A percentile compares a stretch with the other conserved stretches of the same genome.
These are phyloP conservation scores for Dysphania ambrosioides DNA, from an alignment of 148 eudicot species.

Conservation along the genomic window DNA sequence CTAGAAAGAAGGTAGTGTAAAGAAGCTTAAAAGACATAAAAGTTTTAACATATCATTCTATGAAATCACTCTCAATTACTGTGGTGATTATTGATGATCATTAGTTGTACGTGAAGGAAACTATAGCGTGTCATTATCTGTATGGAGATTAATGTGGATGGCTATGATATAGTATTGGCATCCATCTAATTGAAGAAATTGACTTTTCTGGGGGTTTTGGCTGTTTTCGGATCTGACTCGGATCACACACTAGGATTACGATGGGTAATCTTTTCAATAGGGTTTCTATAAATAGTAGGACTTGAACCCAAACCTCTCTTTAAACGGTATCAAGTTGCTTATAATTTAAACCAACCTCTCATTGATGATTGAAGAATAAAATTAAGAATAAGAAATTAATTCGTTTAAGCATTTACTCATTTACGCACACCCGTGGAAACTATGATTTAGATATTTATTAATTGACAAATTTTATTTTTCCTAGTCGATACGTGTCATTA, in stretches of 20 bases:
- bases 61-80: background rate
- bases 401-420: conserved; percentile 7
- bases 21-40: conserved; percentile 16
- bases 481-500: background rate
- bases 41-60: background rate
- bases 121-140: conserved; percentile 6
- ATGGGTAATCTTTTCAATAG: no score
- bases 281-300: no score
- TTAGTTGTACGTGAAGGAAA: background rate
- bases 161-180: background rate
- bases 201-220: no score
- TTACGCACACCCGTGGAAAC: background rate
- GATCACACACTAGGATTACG: no score
- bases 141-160: background rate
- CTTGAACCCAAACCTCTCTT: no score
- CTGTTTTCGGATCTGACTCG: no score
- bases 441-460: background rate
- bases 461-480: background rate
- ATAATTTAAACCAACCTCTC: no score
- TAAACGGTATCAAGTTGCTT: no score
- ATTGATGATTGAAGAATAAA: no score
- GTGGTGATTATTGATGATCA: no score
- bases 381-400: no score
- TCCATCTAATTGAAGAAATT: background rate
- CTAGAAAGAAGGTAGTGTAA: conserved; percentile 4